Conservation (phyloP, 805 yeast species). For the Ogataea nakhonphanomensis region DNA sequence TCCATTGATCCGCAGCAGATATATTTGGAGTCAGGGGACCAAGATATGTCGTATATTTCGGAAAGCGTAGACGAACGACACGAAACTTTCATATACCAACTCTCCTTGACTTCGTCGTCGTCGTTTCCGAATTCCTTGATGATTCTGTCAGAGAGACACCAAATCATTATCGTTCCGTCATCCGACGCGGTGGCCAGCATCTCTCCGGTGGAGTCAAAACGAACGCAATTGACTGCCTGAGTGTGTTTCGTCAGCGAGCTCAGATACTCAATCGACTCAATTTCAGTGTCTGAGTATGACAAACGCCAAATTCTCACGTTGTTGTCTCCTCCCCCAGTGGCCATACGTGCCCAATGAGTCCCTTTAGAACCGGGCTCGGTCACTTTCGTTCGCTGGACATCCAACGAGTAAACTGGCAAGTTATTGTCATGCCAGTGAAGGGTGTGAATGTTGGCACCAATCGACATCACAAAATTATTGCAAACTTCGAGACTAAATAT, state of each 20-base stretch:
- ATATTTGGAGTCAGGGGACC: slow-evolving; percentile 84
- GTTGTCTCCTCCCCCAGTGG: slow-evolving; percentile 94
- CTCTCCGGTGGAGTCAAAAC: slow-evolving; percentile 71
- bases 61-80: slow-evolving; percentile 48
- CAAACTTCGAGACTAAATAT: too few relatives aligned
- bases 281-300: slow-evolving; percentile 22
- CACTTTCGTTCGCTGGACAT: slow-evolving; percentile 48
- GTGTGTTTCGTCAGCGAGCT: slow-evolving; percentile 84
- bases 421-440: slow-evolving; percentile 75
- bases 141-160: slow-evolving; percentile 60
- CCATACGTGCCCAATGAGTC: slow-evolving; percentile 46
- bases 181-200: slow-evolving; percentile 89
- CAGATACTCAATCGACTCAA: slow-evolving; percentile 59
- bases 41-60: slow-evolving; percentile 86
- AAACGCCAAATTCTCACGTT: slow-evolving; percentile 58
- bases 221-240: slow-evolving; percentile 89
- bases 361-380: background rate
- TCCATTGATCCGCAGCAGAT: slow-evolving; percentile 93
- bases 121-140: slow-evolving; percentile 60
- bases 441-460: slow-evolving; percentile 46
- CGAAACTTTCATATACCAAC: slow-evolving; percentile 66
- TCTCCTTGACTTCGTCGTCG: slow-evolving; percentile 58
- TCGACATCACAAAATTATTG: slow-evolving; percentile 2
- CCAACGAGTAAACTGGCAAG: slow-evolving; percentile 67
- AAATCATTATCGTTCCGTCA: slow-evolving; percentile 83